Evolutionary conservation across 176 grass and related monocot genomes (phyloP), one percentile per base, ranked within the genome.

Genomic region (Alloteropsis semialata): DNA sequence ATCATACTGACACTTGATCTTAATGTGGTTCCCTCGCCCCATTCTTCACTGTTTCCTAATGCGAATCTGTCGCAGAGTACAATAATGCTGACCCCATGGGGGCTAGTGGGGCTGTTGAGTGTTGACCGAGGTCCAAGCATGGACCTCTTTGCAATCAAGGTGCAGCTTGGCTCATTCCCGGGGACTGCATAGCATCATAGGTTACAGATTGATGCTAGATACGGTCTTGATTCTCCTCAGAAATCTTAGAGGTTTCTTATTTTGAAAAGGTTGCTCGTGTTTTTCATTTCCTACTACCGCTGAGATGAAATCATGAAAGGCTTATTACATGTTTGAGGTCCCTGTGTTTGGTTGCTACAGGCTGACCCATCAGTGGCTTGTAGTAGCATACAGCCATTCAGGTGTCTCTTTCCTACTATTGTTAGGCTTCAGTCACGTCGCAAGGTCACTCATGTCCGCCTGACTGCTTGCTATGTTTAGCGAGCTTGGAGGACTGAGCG

Each of bases 21-120:
- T 67, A 42, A 74, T 74, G 67, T 79, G 61, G 74, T 22, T 79
- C n/a, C 42, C 19, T 62, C 39, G 58, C 79, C 84, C 58, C 84
- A 67, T 67, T 13, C 80, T 16, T 24, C 42, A 33, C 59, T 87
- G 88, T 69, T 82, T 44, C 6, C 22, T n/a, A 67, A 79, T 59
- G 80, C 80, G 60, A 45, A 59, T 57, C 73, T 90, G 78, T 89
- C 34, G 63, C 81, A 37, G 72, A 72, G 83, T 90, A 83, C 88
- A 90, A 90, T 87, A 90, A 90, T 87, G 71, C 76, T 12, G 60
- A 87, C 11, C 67, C 74, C 80, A 55, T 74, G 49, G 67, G 74
- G 62, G 72, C 71, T 81, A 76, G 61, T 84, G 81, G 54, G 37
- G 22, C 29, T 84, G 75, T 80, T 15, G 58, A 50, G 48, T 86